Percentiles rank a stretch among this genome's conserved stretches.
These are phyloP conservation scores for Hibiscus trionum DNA, from an alignment of 345 rosid genomes.

Conservation along the genomic window DNA sequence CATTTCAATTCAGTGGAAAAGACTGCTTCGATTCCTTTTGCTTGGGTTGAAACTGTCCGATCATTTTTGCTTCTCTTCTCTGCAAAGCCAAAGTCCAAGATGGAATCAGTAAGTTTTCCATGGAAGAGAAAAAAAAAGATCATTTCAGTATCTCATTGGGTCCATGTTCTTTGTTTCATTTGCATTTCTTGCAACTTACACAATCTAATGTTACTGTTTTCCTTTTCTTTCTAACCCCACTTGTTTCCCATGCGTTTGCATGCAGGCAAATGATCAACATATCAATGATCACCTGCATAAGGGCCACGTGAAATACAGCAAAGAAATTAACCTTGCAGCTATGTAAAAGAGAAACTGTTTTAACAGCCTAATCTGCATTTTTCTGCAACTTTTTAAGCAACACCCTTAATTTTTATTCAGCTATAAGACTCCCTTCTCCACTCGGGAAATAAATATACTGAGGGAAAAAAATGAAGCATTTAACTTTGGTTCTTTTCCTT, in stretches of 20 bases:
- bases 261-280: not conserved
- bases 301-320: not conserved
- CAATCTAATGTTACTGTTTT: not conserved
- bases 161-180: conserved; percentile 1
- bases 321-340: conserved; percentile 8
- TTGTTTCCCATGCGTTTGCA: conserved; percentile 12
- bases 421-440: not conserved
- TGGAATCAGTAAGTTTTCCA: not conserved
- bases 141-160: not conserved
- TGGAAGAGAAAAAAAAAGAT: not conserved
- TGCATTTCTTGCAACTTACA: not conserved
- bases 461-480: conserved; percentile 34
- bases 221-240: conserved; percentile 1
- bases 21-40: not conserved
- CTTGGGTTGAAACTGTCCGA: not conserved
- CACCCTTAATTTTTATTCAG: not conserved
- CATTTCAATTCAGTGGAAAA: no score
- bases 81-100: not conserved
- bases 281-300: not conserved
- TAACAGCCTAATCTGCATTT: not conserved
- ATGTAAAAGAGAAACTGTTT: conserved; percentile 11
- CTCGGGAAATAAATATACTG: not conserved
- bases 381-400: conserved; percentile 6
- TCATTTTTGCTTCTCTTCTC: not conserved
- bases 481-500: conserved; percentile 17